Evolutionary conservation across 495 filamentous ascomycete species (phyloP).

Genomic region (Aspergillus campestris): DNA sequence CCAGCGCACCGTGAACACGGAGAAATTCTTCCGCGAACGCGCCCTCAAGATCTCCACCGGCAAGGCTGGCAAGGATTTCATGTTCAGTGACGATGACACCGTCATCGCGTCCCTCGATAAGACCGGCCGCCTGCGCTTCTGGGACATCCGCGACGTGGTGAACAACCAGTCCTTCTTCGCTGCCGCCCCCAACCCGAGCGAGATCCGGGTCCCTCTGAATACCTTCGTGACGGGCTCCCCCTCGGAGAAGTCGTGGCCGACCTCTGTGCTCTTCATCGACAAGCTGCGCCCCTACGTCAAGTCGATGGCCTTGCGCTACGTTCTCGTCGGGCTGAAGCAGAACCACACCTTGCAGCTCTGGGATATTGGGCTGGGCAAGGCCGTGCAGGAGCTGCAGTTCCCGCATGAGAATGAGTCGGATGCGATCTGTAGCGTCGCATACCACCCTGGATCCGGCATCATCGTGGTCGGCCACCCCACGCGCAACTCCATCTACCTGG

Average conservation of each 20-base stretch:
- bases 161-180: conserved; percentile 47
- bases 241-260: conserved; percentile 86
- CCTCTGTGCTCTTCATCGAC: conserved; percentile 90
- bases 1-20: conserved; percentile 67
- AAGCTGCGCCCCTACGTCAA: conserved; percentile 86
- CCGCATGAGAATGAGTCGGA: conserved; percentile 96
- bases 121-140: conserved; percentile 88
- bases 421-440: conserved; percentile 90
- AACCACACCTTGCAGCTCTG: conserved; percentile 98
- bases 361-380: conserved; percentile 92
- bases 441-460: conserved; percentile 82
- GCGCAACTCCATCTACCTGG: conserved; percentile 93
- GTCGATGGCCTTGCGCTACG: conserved; percentile 78
- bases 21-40: conserved; percentile 78
- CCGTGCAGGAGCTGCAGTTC: conserved; percentile 93
- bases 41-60: conserved; percentile 88
- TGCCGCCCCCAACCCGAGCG: conserved; percentile 48
- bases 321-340: conserved; percentile 96
- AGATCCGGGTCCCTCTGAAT: conserved; percentile 69
- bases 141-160: conserved; percentile 80
- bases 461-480: conserved; percentile 93
- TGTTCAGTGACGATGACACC: conserved; percentile 92
- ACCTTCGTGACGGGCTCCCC: conserved; percentile 71
- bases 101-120: conserved; percentile 94
- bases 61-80: conserved; percentile 97